Evolutionary conservation across 1,139 yeast species (phyloP).

Genomic region (Magnusiomyces suaveolens): DNA sequence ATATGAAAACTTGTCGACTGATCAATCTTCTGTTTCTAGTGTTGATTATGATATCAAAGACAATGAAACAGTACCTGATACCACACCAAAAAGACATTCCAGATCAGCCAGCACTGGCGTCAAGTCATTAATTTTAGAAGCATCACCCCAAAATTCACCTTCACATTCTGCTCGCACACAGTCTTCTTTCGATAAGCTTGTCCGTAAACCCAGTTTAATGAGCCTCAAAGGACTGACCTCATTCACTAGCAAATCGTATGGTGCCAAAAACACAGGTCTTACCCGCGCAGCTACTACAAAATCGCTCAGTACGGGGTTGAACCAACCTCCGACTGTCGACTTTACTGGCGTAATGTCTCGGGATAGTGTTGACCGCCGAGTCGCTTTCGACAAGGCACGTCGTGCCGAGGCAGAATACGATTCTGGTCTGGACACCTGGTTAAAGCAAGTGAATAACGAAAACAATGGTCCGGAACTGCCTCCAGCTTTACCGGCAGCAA

Average conservation of each 20-base stretch:
- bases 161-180: neutral
- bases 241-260: neutral
- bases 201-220: neutral
- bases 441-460: conserved; percentile 18
- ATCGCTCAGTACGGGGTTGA: conserved; percentile 13
- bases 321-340: conserved; percentile 31
- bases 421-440: conserved; percentile 32
- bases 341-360: conserved; percentile 28
- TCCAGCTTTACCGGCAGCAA: conserved; percentile 7
- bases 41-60: neutral
- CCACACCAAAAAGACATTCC: neutral
- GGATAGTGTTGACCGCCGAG: conserved; percentile 23
- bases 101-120: neutral
- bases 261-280: neutral
- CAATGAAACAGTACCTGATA: too few species aligned
- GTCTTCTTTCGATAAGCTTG: neutral
- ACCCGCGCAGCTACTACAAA: neutral
- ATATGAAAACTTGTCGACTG: neutral
- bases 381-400: conserved; percentile 25
- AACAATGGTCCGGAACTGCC: conserved; percentile 7
- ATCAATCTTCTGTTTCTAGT: neutral
- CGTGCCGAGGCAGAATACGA: conserved; percentile 27
- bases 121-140: neutral
- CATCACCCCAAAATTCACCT: neutral
- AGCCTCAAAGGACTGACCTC: neutral